phyloP scores from a whole-genome alignment of 1,284 basidiomycete genomes.

The Fistulinella cinereoalba region DNA sequence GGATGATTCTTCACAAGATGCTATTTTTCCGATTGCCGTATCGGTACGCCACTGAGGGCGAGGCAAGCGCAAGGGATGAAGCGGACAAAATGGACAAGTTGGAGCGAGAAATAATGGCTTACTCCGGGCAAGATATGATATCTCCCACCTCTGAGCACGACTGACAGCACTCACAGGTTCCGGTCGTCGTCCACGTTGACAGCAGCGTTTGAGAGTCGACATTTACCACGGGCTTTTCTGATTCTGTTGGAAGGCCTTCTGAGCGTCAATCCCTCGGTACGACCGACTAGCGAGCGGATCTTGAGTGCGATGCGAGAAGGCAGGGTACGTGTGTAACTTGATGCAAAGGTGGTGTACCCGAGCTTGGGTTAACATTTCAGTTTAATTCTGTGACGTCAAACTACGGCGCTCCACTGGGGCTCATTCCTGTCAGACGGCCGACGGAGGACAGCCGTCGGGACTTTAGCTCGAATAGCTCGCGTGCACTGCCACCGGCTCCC shows the following conservation, averaged over 20 bases:
- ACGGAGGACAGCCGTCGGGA: slow-evolving; percentile 10
- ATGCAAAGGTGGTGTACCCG: background rate
- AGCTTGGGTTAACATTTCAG: slow-evolving; percentile 8
- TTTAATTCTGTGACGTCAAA: slow-evolving; percentile 20
- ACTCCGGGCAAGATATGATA: slow-evolving; percentile 57
- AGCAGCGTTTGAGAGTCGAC: slow-evolving; percentile 60
- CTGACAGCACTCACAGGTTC: slow-evolving; percentile 46
- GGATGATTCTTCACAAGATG: slow-evolving; percentile 90
- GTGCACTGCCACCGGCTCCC: slow-evolving; percentile 22
- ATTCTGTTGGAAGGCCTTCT: slow-evolving; percentile 72
- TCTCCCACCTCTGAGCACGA: background rate
- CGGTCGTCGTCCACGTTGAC: slow-evolving; percentile 50
- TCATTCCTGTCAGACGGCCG: slow-evolving; percentile 25
- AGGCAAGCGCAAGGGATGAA: slow-evolving; percentile 47
- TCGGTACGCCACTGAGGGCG: slow-evolving; percentile 56
- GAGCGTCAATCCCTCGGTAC: slow-evolving; percentile 51
- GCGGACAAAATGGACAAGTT: slow-evolving; percentile 61
- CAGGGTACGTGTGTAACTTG: slow-evolving; percentile 43
- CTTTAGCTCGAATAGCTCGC: slow-evolving; percentile 6
- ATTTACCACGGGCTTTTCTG: slow-evolving; percentile 66
- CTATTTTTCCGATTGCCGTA: slow-evolving; percentile 87
- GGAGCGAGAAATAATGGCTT: slow-evolving; percentile 71
- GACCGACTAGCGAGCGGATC: slow-evolving; percentile 76
- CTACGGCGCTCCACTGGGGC: slow-evolving; percentile 8
- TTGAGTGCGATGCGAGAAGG: slow-evolving; percentile 61